phyloP scores from a whole-genome alignment of 2,329 filamentous ascomycete genomes.

The Aspergillus cejpii region DNA sequence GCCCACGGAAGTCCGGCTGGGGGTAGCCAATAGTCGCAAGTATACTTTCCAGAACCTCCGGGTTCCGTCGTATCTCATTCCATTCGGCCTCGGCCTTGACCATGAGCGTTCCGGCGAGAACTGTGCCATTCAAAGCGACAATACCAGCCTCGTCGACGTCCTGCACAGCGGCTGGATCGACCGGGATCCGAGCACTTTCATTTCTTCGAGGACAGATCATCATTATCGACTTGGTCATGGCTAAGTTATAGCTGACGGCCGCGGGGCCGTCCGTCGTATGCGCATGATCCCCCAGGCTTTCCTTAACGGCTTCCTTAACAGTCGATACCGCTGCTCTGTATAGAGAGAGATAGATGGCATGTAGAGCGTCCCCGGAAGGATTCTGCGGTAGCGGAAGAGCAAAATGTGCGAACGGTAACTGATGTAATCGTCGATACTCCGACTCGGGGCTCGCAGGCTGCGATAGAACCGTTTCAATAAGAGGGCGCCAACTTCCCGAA shows the following conservation, averaged over 20 bases:
- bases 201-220: slow-evolving; percentile 47
- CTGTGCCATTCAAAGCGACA: slow-evolving; percentile 52
- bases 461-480: slow-evolving; percentile 39
- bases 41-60: slow-evolving; percentile 39
- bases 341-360: slow-evolving; percentile 36
- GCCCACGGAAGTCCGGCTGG: slow-evolving; percentile 14
- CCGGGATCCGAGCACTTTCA: slow-evolving; percentile 40
- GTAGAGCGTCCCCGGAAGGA: slow-evolving; percentile 34
- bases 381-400: slow-evolving; percentile 37
- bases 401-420: slow-evolving; percentile 49
- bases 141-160: slow-evolving; percentile 31
- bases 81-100: slow-evolving; percentile 52
- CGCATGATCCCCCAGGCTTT: slow-evolving; percentile 16
- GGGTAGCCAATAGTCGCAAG: slow-evolving; percentile 41
- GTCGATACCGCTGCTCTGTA: slow-evolving; percentile 38
- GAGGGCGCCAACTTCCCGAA: slow-evolving; percentile 39
- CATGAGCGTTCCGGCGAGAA: slow-evolving; percentile 53
- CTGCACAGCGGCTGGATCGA: slow-evolving; percentile 31
- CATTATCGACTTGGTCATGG: slow-evolving; percentile 50
- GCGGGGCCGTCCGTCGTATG: slow-evolving; percentile 31
- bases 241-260: slow-evolving; percentile 53
- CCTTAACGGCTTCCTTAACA: slow-evolving; percentile 20
- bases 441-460: slow-evolving; percentile 10
- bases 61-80: slow-evolving; percentile 42
- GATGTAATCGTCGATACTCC: slow-evolving; percentile 22